A percentile compares a stretch with the other conserved stretches of the same genome.
Conservation (phyloP, 163 green algal genomes). For the Prototheca stagnorum region DNA sequence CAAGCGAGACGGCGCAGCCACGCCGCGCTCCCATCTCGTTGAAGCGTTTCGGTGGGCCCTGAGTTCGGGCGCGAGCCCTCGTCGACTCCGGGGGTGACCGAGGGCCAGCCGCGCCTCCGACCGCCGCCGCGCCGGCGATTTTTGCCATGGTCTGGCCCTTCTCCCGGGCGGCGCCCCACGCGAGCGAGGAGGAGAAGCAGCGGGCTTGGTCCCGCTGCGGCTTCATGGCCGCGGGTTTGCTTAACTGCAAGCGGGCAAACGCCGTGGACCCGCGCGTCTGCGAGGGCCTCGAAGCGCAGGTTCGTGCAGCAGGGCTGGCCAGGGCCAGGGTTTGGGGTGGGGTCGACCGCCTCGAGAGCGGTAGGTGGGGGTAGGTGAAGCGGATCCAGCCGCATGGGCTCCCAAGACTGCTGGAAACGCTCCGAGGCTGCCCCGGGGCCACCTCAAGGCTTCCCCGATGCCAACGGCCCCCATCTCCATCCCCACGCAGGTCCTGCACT, state of each 20-base stretch:
- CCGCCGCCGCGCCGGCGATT: no score
- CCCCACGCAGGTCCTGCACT: conserved; percentile 3
- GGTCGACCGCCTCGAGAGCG: no score
- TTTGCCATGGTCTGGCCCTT: conserved; percentile 1
- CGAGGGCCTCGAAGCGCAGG: not conserved
- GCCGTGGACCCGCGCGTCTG: not conserved
- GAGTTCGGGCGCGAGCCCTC: no score
- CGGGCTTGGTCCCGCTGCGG: not conserved
- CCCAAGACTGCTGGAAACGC: not conserved
- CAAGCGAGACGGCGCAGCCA: no score
- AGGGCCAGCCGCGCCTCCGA: no score
- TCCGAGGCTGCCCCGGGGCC: not conserved
- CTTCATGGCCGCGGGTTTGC: not conserved
- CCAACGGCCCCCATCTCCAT: not conserved
- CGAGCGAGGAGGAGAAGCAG: not conserved
- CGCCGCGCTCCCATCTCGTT: no score
- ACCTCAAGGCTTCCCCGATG: not conserved
- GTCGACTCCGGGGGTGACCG: no score
- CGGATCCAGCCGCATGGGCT: not conserved
- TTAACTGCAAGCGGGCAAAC: not conserved
- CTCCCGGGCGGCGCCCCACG: not conserved
- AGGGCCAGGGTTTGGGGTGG: no score
- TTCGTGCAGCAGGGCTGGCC: not conserved
- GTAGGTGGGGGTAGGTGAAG: no score
- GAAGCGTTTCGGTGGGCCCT: no score